Evolutionary conservation across 2,329 filamentous ascomycete species (phyloP), one percentile per base, ranked within the genome.

Genomic region (Dactylonectria macrodidyma): DNA sequence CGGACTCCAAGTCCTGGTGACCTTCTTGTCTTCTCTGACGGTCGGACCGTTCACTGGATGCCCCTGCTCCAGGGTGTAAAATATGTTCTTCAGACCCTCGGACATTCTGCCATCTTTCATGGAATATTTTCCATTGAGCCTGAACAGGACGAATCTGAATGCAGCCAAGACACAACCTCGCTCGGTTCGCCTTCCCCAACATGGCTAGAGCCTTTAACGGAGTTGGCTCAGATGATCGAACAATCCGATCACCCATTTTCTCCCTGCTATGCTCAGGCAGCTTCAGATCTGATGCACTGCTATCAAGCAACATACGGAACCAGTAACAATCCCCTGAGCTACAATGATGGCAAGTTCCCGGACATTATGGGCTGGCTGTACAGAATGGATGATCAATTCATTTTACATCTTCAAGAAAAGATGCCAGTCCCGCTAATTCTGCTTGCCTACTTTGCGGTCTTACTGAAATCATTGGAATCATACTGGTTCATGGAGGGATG

Each of bases 401-500:
- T 50, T 8, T 16, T 24, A 8, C 50, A 62, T 14, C 22, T 56
- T 8, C 41, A 62, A 12, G 51, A 30, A 11, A 44, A 30, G 16
- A 14, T 48, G 6, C 30, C 59, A 16, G 33, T 62, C 3, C 59
- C 59, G 8, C 51, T 62, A 12, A 38, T 62, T 9, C 11, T 56
- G 9, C 59, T 62, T 9, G 59, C 59, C n/a, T 48, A 62, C 19
- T 62, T 55, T 11, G 50, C 50, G 1, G 59, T 55, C 22, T 19
- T 62, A 38, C 1, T 62, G 19, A 62, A 62, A 26, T 62, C 59
- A 8, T 33, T 62, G 30, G 50, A 55, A 10, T 46, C n/a, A 2
- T 55, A 12, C 24, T 62, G 59, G 59, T 62, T 48, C 22, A 62
- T 62, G 59, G 24, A 55, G 26, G 59, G 59, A 5, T 62, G 59